phyloP scores from a whole-genome alignment of 139 green algal genomes.

The Volvox africanus region DNA sequence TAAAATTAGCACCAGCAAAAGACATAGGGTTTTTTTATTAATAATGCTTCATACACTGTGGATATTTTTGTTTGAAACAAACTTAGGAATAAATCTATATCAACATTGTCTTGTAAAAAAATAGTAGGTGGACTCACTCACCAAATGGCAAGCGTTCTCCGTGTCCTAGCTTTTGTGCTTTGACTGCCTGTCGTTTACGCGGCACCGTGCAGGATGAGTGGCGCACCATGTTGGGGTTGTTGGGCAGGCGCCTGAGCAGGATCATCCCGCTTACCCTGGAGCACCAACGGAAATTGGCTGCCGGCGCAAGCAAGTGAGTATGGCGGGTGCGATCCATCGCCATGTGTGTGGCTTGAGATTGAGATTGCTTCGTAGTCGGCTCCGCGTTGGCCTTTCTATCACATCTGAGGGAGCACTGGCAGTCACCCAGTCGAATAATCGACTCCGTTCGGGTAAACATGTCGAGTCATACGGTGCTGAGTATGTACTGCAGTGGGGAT shows the following conservation, averaged over 20 bases:
- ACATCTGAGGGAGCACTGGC: neutral
- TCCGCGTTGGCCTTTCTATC: too few species aligned
- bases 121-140: too few species aligned
- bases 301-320: neutral
- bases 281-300: neutral
- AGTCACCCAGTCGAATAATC: neutral
- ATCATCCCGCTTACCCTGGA: neutral
- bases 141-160: neutral
- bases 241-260: slow-evolving; percentile 6
- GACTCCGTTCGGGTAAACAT: neutral
- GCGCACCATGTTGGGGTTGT: neutral
- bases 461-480: too few species aligned
- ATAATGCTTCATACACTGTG: too few species aligned
- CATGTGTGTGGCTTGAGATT: neutral
- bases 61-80: too few species aligned
- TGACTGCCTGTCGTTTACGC: too few species aligned
- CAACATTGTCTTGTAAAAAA: too few species aligned
- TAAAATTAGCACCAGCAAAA: too few species aligned
- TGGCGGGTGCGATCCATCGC: neutral
- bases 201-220: slow-evolving; percentile 1
- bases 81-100: too few species aligned
- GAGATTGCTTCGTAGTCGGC: neutral
- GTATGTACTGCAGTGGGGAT: too few species aligned
- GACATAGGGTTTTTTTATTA: too few species aligned
- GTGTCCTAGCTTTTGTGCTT: neutral